These are phyloP conservation scores for Cordia subcordata DNA, from an alignment of 257 asterid genomes.

Conservation along the genomic window DNA sequence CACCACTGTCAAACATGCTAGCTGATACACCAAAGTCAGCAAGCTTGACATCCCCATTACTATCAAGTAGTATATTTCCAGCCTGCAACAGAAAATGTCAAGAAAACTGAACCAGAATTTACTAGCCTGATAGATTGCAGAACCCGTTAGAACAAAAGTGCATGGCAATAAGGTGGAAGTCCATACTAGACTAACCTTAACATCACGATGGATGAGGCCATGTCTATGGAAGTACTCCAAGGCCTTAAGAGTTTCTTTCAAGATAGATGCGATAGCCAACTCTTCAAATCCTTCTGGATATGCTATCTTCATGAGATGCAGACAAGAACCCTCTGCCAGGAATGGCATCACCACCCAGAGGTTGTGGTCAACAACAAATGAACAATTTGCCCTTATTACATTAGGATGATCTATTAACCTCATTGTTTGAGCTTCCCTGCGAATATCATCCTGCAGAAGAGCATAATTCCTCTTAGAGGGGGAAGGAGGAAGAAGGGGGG, in stretches of 20 bases:
- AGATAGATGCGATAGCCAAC: slow-evolving; percentile 74
- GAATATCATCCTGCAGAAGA: slow-evolving; percentile 82
- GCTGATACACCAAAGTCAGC: slow-evolving; percentile 99
- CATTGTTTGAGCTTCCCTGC: slow-evolving; percentile 97
- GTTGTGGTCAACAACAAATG: slow-evolving; percentile 89
- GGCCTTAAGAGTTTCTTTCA: slow-evolving; percentile 96
- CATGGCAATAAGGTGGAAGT: slow-evolving; percentile 6
- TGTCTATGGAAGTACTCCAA: slow-evolving; percentile 90
- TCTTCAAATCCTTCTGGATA: slow-evolving; percentile 98
- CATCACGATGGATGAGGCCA: slow-evolving; percentile 98
- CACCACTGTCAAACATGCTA: slow-evolving; percentile 93
- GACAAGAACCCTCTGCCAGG: slow-evolving; percentile 98
- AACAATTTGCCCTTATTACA: slow-evolving; percentile 81
- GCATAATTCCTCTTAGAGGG: background rate
- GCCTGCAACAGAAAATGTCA: slow-evolving; percentile 51
- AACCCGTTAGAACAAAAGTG: background rate
- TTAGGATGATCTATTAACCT: slow-evolving; percentile 92
- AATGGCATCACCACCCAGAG: slow-evolving; percentile 99
- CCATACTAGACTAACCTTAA: slow-evolving; percentile 54
- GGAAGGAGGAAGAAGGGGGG: too few relatives aligned
- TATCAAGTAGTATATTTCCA: slow-evolving; percentile 89
- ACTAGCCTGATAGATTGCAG: slow-evolving; percentile 7
- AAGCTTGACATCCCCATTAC: slow-evolving; percentile 85
- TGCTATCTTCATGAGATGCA: slow-evolving; percentile 95
- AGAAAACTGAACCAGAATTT: slow-evolving; percentile 8